Evolutionary conservation across 805 yeast species (phyloP).

Genomic region (Candida ortonii): DNA sequence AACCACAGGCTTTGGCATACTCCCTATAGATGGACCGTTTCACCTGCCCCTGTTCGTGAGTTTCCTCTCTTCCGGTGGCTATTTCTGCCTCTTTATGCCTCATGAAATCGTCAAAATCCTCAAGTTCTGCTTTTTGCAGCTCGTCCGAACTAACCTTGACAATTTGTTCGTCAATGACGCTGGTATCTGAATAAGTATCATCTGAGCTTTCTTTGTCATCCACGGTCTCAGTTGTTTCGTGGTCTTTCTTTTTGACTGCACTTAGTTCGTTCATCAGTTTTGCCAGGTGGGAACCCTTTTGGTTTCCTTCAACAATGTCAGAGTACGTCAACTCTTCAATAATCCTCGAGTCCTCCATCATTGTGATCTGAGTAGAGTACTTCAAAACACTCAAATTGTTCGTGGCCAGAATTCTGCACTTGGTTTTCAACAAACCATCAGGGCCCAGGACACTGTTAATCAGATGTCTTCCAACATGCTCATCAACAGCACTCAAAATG

Average conservation of each 20-base stretch:
- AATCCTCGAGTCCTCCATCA: conserved; percentile 68
- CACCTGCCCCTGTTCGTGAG: conserved; percentile 89
- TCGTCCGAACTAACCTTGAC: conserved; percentile 36
- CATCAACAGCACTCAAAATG: conserved; percentile 92
- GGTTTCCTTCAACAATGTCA: conserved; percentile 38
- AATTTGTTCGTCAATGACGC: conserved; percentile 29
- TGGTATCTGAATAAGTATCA: conserved; percentile 18
- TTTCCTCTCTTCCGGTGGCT: conserved; percentile 58
- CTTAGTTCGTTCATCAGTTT: conserved; percentile 65
- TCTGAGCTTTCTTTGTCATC: conserved; percentile 17
- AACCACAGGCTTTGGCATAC: conserved; percentile 86
- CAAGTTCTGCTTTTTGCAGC: conserved; percentile 63
- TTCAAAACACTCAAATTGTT: conserved; percentile 80
- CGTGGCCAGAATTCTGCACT: conserved; percentile 79
- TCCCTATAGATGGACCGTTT: conserved; percentile 79
- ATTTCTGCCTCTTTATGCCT: conserved; percentile 37
- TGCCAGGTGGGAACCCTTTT: conserved; percentile 46
- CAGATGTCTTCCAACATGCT: conserved; percentile 86
- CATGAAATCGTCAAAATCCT: conserved; percentile 37
- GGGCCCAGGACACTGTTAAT: conserved; percentile 81
- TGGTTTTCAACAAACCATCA: conserved; percentile 68
- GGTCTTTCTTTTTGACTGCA: conserved; percentile 33
- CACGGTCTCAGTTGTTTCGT: conserved; percentile 14
- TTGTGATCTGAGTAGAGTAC: conserved; percentile 65
- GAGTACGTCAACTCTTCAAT: conserved; percentile 63